Conservation (phyloP, 1,284 basidiomycete species). For the Ceratobasidium sp. region DNA sequence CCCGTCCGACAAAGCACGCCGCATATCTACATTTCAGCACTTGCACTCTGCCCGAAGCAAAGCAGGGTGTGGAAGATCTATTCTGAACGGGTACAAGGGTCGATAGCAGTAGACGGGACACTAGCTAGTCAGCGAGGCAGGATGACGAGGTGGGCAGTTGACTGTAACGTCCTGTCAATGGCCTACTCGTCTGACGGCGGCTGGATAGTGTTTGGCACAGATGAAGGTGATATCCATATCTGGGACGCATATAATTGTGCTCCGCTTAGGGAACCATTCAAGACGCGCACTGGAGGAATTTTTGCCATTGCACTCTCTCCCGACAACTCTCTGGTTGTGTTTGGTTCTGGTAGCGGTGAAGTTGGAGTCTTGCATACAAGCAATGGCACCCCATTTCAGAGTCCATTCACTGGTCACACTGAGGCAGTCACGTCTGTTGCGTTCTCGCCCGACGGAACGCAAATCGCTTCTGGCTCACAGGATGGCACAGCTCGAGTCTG, state of each 20-base stretch:
- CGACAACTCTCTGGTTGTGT: neutral
- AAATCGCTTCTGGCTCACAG: conserved; percentile 7
- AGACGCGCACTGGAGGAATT: conserved; percentile 1
- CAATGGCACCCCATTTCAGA: conserved; percentile 3
- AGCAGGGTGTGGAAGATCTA: neutral
- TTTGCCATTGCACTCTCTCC: conserved; percentile 30
- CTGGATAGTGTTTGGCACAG: neutral
- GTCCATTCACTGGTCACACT: neutral
- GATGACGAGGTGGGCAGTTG: neutral
- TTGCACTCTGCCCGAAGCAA: neutral
- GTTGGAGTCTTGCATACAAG: conserved; percentile 34
- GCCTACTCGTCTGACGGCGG: neutral
- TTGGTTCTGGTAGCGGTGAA: conserved; percentile 23
- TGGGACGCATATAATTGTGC: conserved; percentile 1
- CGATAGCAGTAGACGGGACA: neutral
- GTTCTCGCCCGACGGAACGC: conserved; percentile 18
- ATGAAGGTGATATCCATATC: neutral
- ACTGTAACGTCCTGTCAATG: neutral
- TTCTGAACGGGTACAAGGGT: neutral
- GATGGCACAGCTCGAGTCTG: conserved; percentile 19
- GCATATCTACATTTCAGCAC: neutral
- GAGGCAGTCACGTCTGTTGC: neutral
- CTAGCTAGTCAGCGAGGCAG: neutral
- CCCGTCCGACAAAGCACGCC: conserved; percentile 2
- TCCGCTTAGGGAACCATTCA: neutral